A percentile compares a stretch with the other conserved stretches of the same genome.
Evolutionary conservation across 768 basidiomycete genomes (phyloP).

Genomic region (Termitomyces sp.): DNA sequence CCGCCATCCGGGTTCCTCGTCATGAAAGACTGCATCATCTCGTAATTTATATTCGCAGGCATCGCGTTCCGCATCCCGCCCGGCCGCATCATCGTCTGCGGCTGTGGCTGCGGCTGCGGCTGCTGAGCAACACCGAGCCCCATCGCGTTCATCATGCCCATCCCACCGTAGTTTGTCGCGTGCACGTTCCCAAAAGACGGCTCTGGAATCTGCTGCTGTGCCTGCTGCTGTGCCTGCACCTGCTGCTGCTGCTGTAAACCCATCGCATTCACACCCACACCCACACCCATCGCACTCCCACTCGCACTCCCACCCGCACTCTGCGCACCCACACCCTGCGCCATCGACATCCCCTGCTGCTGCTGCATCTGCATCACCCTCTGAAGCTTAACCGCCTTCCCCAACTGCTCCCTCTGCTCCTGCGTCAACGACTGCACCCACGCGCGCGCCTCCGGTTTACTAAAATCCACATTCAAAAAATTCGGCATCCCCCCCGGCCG

Average conservation of each 20-base stretch:
- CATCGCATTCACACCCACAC: too few species aligned
- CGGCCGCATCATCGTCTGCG: constrained; percentile 9
- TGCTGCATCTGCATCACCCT: background rate
- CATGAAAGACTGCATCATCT: constrained; percentile 41
- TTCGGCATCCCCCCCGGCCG: background rate
- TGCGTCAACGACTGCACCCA: constrained; percentile 20
- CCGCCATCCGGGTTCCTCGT: constrained; percentile 24
- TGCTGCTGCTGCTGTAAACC: constrained; percentile 15
- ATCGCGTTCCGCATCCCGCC: constrained; percentile 14
- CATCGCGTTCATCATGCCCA: constrained; percentile 20
- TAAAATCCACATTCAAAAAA: constrained; percentile 5
- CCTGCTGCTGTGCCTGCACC: constrained; percentile 13
- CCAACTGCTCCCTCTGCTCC: constrained; percentile 19
- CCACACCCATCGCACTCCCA: background rate
- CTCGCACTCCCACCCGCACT: background rate
- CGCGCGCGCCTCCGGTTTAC: constrained; percentile 12
- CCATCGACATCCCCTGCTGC: constrained; percentile 6
- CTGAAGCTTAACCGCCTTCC: constrained; percentile 15
- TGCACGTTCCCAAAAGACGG: constrained; percentile 11
- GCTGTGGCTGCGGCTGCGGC: constrained; percentile 15
- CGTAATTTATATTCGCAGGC: constrained; percentile 27
- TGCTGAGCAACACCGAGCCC: constrained; percentile 18
- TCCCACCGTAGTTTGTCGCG: constrained; percentile 6
- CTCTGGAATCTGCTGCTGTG: constrained; percentile 14
- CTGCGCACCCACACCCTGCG: background rate